A percentile compares a stretch with the other conserved stretches of the same genome.
Evolutionary conservation across 192 early-diverging fungal species (phyloP).

Genomic region (Coemansia biformis): DNA sequence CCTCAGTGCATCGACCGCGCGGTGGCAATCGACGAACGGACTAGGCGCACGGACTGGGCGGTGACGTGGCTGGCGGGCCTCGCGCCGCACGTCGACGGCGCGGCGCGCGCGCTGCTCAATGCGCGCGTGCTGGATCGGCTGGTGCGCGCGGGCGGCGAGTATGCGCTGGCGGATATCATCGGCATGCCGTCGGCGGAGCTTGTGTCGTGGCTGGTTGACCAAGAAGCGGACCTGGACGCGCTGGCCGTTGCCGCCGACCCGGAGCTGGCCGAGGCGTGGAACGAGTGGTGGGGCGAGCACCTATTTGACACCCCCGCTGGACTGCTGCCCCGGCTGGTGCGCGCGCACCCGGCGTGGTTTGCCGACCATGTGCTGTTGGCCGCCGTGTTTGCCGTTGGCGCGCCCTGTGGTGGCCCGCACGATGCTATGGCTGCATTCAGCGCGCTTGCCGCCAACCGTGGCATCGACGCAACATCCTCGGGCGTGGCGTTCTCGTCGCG

Average conservation of each 20-base stretch:
- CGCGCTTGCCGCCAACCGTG: too few relatives aligned
- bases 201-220: constrained; percentile 8
- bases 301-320: constrained; percentile 5
- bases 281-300: constrained; percentile 17
- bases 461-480: too few relatives aligned
- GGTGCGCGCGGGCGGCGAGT: background rate
- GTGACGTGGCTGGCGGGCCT: constrained; percentile 11
- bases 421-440: background rate
- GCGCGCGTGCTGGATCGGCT: constrained; percentile 2
- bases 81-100: background rate
- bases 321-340: background rate
- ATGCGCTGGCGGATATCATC: constrained; percentile 8
- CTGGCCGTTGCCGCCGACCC: background rate
- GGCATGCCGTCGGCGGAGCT: constrained; percentile 4
- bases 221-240: background rate
- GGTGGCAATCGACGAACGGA: constrained; percentile 12
- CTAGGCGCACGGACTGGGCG: constrained; percentile 19
- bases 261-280: constrained; percentile 16
- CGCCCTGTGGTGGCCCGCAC: constrained; percentile 6
- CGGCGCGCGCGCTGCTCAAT: constrained; percentile 3
- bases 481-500: too few relatives aligned
- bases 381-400: constrained; percentile 13
- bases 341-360: constrained; percentile 3
- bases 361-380: constrained; percentile 11
- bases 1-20: constrained; percentile 18